These are phyloP conservation scores for Auriscalpium vulgare DNA, from an alignment of 768 basidiomycete species.

Conservation along the genomic window DNA sequence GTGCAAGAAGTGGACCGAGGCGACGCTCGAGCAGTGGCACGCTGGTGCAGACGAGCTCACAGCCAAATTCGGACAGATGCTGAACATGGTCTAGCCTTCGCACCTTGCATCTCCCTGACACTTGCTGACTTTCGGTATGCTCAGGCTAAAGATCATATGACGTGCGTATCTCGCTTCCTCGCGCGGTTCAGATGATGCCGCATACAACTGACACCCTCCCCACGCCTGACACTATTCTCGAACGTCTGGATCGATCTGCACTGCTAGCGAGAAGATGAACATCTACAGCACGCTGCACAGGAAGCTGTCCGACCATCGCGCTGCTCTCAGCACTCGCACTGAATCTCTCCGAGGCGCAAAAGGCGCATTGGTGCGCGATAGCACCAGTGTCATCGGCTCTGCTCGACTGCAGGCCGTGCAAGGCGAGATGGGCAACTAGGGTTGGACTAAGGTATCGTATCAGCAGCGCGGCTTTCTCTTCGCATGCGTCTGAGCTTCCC, in stretches of 20 bases:
- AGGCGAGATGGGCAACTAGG: too few relatives aligned
- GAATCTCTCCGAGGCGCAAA: conserved; percentile 29
- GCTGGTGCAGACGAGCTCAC: conserved; percentile 44
- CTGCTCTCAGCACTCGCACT: conserved; percentile 33
- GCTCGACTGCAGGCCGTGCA: background rate
- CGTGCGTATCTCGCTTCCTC: conserved; percentile 22
- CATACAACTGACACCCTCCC: background rate
- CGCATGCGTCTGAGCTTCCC: too few relatives aligned
- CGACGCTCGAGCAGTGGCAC: conserved; percentile 45
- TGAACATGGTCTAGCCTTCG: conserved; percentile 33
- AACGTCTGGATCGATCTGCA: background rate
- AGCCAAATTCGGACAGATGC: conserved; percentile 32
- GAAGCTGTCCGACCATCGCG: conserved; percentile 33
- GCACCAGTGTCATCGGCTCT: conserved; percentile 27
- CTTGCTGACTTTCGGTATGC: background rate
- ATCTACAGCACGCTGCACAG: conserved; percentile 37
- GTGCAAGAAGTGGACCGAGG: conserved; percentile 40
- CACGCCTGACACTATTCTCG: background rate
- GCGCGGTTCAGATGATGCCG: background rate
- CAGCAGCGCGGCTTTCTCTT: too few relatives aligned
- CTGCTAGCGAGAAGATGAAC: conserved; percentile 36
- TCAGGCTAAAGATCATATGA: conserved; percentile 41
- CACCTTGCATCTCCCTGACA: background rate
- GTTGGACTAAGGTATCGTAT: too few relatives aligned
- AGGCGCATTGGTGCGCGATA: conserved; percentile 33